Conservation (phyloP, 306 rosid species). For the Glycine latifolia region DNA sequence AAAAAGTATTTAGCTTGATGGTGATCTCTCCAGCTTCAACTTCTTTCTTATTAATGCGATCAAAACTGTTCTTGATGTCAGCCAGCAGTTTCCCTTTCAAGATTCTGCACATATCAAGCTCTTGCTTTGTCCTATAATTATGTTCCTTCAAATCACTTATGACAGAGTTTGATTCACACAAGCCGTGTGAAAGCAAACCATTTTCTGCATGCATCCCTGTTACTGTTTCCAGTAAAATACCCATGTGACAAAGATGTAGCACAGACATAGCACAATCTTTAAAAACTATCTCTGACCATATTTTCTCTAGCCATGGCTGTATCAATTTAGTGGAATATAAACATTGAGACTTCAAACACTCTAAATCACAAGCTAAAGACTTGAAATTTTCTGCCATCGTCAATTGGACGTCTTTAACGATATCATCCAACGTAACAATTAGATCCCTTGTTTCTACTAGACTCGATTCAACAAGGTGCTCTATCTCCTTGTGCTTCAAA, state of each 20-base stretch:
- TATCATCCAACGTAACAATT: conserved; percentile 62
- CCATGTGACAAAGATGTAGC: conserved; percentile 89
- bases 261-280: conserved; percentile 89
- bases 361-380: conserved; percentile 68
- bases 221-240: conserved; percentile 82
- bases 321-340: conserved; percentile 64
- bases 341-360: conserved; percentile 62
- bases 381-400: conserved; percentile 49
- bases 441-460: conserved; percentile 64
- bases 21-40: conserved; percentile 74
- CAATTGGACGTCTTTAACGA: conserved; percentile 65
- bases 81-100: conserved; percentile 80
- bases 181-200: conserved; percentile 81
- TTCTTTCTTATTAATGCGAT: conserved; percentile 78
- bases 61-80: conserved; percentile 80
- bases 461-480: conserved; percentile 61
- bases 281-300: conserved; percentile 86
- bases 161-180: conserved; percentile 71
- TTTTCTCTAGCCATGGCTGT: conserved; percentile 77
- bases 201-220: conserved; percentile 91
- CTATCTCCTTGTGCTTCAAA: conserved; percentile 60
- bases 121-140: conserved; percentile 69
- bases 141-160: conserved; percentile 79
- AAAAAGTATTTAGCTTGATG: conserved; percentile 66
- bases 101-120: conserved; percentile 87